These are phyloP conservation scores for Fraxinus pennsylvanica DNA, from an alignment of 257 asterid species.

Conservation along the genomic window DNA sequence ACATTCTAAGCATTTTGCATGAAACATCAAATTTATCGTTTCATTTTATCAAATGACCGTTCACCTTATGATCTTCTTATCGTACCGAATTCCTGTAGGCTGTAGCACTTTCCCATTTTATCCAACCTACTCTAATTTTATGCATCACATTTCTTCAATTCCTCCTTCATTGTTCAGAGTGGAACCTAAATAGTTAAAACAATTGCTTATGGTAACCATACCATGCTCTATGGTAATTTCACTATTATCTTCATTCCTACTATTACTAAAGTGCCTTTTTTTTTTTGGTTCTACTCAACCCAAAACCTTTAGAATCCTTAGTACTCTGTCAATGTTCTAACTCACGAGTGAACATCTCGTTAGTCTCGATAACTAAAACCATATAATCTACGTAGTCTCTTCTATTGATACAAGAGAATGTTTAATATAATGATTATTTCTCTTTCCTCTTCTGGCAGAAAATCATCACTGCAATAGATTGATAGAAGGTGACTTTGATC, in stretches of 20 bases:
- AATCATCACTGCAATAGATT: background rate
- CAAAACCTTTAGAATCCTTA: background rate
- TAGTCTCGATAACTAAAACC: background rate
- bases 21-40: background rate
- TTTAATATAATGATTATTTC: background rate
- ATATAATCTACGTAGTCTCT: background rate
- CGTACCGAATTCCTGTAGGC: background rate
- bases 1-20: background rate
- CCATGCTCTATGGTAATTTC: background rate
- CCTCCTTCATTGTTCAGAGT: background rate
- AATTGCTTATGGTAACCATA: background rate
- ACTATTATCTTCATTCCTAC: background rate
- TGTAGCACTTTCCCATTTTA: background rate
- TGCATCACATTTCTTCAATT: background rate
- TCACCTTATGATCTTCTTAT: background rate
- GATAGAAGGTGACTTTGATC: constrained; percentile 3
- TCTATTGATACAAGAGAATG: background rate
- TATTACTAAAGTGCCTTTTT: background rate
- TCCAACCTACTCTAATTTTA: background rate
- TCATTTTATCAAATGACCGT: background rate
- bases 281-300: background rate
- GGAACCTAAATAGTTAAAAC: background rate
- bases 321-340: background rate
- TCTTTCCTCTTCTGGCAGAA: background rate
- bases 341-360: background rate